A percentile compares a stretch with the other conserved stretches of the same genome.
Evolutionary conservation across 1,139 yeast genomes (phyloP).

Genomic region (Taiozyma onychis): DNA sequence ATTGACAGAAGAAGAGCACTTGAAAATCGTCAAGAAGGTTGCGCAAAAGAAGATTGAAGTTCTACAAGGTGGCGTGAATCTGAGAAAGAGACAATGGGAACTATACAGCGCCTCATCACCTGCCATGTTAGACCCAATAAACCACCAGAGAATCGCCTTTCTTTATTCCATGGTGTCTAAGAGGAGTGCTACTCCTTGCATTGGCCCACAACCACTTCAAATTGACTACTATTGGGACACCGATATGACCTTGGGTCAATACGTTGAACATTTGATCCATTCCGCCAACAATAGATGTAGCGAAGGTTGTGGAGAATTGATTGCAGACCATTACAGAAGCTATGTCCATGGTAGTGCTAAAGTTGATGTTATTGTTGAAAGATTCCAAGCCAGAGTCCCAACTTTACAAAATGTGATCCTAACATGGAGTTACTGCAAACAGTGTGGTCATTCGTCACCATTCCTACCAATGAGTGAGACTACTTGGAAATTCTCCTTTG

Average conservation of each 20-base stretch:
- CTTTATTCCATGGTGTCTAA: constrained; percentile 79
- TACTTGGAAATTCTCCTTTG: constrained; percentile 88
- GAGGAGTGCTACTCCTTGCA: constrained; percentile 85
- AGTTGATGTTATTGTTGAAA: constrained; percentile 71
- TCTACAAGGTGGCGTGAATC: constrained; percentile 30
- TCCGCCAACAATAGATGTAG: constrained; percentile 64
- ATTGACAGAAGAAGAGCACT: constrained; percentile 9
- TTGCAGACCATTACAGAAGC: constrained; percentile 74
- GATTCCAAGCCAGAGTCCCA: constrained; percentile 48
- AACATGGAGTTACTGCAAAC: constrained; percentile 90
- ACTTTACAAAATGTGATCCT: constrained; percentile 64
- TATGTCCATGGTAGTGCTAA: constrained; percentile 89
- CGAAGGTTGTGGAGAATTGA: constrained; percentile 73
- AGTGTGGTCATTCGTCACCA: constrained; percentile 73
- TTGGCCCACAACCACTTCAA: constrained; percentile 78
- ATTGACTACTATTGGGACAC: constrained; percentile 89
- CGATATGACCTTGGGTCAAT: constrained; percentile 86
- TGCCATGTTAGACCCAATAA: constrained; percentile 54
- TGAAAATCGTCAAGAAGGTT: constrained; percentile 26
- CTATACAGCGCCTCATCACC: constrained; percentile 43
- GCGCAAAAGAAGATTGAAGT: constrained; percentile 34
- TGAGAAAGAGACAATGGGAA: constrained; percentile 55
- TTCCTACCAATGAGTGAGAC: constrained; percentile 82
- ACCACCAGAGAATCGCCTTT: constrained; percentile 73
- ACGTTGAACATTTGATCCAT: constrained; percentile 74